These are phyloP conservation scores for Lachnellula suecica DNA, from an alignment of 2,329 filamentous ascomycete species.

Conservation along the genomic window DNA sequence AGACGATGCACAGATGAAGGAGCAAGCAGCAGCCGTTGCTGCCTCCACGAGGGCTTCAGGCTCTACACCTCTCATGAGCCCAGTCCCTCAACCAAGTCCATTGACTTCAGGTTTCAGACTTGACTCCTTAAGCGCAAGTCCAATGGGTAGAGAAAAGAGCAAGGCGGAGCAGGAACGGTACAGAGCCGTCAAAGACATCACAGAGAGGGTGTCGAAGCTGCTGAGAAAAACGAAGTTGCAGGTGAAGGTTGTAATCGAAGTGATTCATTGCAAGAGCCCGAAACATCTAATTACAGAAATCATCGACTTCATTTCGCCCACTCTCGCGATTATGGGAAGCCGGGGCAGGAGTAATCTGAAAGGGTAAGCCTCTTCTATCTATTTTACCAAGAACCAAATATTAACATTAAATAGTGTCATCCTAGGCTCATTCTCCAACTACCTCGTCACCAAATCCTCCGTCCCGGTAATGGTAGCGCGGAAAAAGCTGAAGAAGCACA, in stretches of 20 bases:
- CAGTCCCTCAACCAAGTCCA: conserved; percentile 19
- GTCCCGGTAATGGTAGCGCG: conserved; percentile 97
- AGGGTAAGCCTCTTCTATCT: conserved; percentile 60
- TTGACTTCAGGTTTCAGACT: conserved; percentile 21
- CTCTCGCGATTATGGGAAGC: conserved; percentile 89
- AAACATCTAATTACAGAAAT: conserved; percentile 96
- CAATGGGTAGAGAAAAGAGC: conserved; percentile 46
- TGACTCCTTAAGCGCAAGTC: conserved; percentile 25
- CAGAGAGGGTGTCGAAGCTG: conserved; percentile 78
- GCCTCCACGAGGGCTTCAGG: conserved; percentile 43
- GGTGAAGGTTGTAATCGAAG: conserved; percentile 90
- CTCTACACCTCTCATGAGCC: conserved; percentile 24
- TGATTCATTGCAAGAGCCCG: conserved; percentile 97
- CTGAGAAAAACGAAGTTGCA: conserved; percentile 89
- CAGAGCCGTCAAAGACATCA: conserved; percentile 79
- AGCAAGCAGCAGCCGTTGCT: conserved; percentile 71
- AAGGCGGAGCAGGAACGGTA: conserved; percentile 77
- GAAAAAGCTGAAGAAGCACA: conserved; percentile 84
- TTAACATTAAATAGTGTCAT: conserved; percentile 68
- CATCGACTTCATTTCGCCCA: conserved; percentile 90
- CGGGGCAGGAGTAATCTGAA: conserved; percentile 89
- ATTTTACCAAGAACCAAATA: conserved; percentile 2
- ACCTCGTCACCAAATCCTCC: conserved; percentile 93
- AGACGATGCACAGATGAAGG: conserved; percentile 73
- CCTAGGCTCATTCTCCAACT: conserved; percentile 94